A percentile compares a stretch with the other conserved stretches of the same genome.
phyloP scores from a whole-genome alignment of 2,329 filamentous ascomycete species.

The Mycocentrospora acerina region DNA sequence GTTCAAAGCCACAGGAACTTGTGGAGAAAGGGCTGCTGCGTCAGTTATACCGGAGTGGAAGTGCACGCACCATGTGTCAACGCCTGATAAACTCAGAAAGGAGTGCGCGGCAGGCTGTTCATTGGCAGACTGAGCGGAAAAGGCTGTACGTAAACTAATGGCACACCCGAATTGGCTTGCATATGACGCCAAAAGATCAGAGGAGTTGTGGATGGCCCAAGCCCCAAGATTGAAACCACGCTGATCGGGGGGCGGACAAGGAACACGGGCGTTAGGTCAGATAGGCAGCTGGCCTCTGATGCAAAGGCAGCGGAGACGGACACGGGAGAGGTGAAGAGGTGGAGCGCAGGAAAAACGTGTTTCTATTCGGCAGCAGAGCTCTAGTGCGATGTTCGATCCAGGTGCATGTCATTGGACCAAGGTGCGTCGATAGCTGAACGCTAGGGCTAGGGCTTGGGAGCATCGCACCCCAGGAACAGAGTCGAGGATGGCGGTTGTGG shows the following conservation, averaged over 20 bases:
- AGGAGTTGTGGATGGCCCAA: conserved; percentile 22
- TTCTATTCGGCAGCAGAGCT: conserved; percentile 29
- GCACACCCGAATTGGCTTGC: conserved; percentile 24
- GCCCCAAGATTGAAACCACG: conserved; percentile 24
- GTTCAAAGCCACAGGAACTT: conserved; percentile 22
- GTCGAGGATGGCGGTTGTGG: conserved; percentile 31
- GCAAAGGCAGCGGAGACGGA: conserved; percentile 29
- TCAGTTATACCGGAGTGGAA: conserved; percentile 26
- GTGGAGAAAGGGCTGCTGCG: conserved; percentile 29
- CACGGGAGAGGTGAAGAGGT: conserved; percentile 21
- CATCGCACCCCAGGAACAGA: conserved; percentile 26
- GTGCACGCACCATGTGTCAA: conserved; percentile 40
- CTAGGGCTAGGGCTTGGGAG: conserved; percentile 26
- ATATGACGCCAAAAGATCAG: conserved; percentile 19
- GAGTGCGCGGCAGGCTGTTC: conserved; percentile 26
- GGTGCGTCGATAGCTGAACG: conserved; percentile 27
- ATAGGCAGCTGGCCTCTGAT: conserved; percentile 28
- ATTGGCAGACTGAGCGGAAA: conserved; percentile 23
- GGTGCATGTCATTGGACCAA: conserved; percentile 23
- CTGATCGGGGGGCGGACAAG: conserved; percentile 16
- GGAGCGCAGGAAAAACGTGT: conserved; percentile 30
- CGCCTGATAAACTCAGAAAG: conserved; percentile 12
- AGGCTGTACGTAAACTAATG: conserved; percentile 33
- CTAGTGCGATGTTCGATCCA: conserved; percentile 26
- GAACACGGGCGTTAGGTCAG: conserved; percentile 25